Conservation (phyloP, 768 basidiomycete species). For the Suillus tomentosus region DNA sequence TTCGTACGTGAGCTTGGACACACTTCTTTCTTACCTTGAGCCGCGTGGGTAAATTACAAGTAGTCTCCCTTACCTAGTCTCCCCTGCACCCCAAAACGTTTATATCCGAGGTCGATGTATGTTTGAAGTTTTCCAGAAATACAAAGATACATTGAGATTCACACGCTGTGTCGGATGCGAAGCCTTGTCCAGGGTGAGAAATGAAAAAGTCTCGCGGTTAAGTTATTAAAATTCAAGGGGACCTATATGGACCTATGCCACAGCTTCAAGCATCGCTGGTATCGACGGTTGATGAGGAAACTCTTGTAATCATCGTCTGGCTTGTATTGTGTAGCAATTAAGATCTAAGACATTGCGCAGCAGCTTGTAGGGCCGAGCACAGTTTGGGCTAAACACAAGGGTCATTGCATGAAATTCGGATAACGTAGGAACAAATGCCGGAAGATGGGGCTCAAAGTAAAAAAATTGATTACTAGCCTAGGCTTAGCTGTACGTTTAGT, state of each 20-base stretch:
- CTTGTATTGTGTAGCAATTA: not conserved
- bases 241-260: not conserved
- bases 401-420: not conserved
- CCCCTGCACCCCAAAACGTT: too few species aligned
- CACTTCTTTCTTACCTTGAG: too few species aligned
- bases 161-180: not conserved
- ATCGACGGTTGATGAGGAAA: not conserved
- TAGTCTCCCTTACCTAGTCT: too few species aligned
- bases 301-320: too few species aligned
- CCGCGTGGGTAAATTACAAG: too few species aligned
- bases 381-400: not conserved
- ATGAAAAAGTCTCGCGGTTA: constrained; percentile 3
- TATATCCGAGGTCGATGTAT: too few species aligned
- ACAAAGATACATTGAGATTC: not conserved
- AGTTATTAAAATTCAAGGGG: not conserved
- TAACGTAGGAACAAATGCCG: not conserved
- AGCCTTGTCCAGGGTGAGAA: not conserved
- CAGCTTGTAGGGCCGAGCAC: not conserved
- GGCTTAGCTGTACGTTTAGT: not conserved
- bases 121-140: too few species aligned
- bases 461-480: not conserved
- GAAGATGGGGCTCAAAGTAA: not conserved
- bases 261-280: not conserved
- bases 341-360: not conserved
- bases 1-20: not conserved